Evolutionary conservation across 139 green algal genomes (phyloP), one percentile per base, ranked within the genome.

Genomic region (Asterochloris sp.): DNA sequence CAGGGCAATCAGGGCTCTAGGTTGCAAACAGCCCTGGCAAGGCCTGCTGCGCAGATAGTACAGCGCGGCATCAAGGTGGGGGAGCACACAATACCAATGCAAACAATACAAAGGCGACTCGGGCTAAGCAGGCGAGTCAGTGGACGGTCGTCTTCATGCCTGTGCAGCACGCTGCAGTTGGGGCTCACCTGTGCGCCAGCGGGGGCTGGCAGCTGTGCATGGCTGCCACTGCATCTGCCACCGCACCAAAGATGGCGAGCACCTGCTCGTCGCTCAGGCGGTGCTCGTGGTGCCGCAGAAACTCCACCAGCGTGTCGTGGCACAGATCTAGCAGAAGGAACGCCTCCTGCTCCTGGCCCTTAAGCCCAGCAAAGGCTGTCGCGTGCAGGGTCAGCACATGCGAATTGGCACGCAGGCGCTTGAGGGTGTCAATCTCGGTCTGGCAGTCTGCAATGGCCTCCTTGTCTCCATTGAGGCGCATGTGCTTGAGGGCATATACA

Each of bases 261-360:
- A 95, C 77, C 1, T 88, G 76, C 6, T 19, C 69, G 28, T 93
- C 82, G 23, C 88, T 84, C 60, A 97, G 69, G 10, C 68, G 73
- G 47, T 87, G 88, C 67, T 81, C 78, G 19, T 62, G 38, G 4
- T 81, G 78, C 29, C 89, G 83, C 81, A 95, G 76, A 12, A 89
- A 85, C 26, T 88, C 85, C 54, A 94, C 89, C 79, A 97, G 84
- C 13, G 82, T 96, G 13, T 86, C 78, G 4, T 88, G 84, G 85
- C 92, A 97, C 69, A 91, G 91, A 80, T 98, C 94, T 17, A 98
- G 84, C 64, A 97, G 85, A 86, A 96, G 89, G 78, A 91, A 95
- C 16, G 88, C 93, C 24, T 96, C 93, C 12, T 89, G 91, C 78
- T 94, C 90, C 6, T 27, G 69, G 12, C 84, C 82, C 54, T 85